Conservation (phyloP, 257 asterid species). For the Nicotiana otophora region DNA sequence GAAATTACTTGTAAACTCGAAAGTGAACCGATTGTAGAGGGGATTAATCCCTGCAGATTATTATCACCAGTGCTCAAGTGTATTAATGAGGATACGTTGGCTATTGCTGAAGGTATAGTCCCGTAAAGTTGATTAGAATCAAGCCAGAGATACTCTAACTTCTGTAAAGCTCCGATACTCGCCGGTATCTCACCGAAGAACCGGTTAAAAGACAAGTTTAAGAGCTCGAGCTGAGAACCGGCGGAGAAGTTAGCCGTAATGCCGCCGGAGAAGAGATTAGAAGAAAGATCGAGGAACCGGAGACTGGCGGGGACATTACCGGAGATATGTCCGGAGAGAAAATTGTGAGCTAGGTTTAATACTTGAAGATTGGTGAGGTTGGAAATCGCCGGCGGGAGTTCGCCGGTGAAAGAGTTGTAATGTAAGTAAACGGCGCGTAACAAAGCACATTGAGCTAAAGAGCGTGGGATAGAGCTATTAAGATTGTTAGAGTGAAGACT, state of each 20-base stretch:
- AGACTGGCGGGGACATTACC: constrained; percentile 30
- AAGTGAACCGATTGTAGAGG: constrained; percentile 47
- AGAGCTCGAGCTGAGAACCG: constrained; percentile 30
- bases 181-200: constrained; percentile 56
- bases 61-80: constrained; percentile 62
- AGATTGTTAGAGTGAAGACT: constrained; percentile 52
- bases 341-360: constrained; percentile 49
- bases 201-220: constrained; percentile 44
- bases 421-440: constrained; percentile 47
- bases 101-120: constrained; percentile 61
- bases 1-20: constrained; percentile 49
- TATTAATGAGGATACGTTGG: constrained; percentile 55
- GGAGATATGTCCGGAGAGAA: constrained; percentile 44
- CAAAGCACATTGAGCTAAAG: constrained; percentile 41
- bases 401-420: constrained; percentile 46
- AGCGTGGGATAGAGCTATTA: constrained; percentile 46
- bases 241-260: constrained; percentile 29
- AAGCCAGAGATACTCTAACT: constrained; percentile 51
- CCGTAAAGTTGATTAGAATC: constrained; percentile 51
- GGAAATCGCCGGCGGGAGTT: constrained; percentile 25
- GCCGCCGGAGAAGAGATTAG: constrained; percentile 44
- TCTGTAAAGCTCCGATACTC: constrained; percentile 45
- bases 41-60: constrained; percentile 42
- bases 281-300: constrained; percentile 46
- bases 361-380: constrained; percentile 38